A percentile compares a stretch with the other conserved stretches of the same genome.
Evolutionary conservation across 2,329 filamentous ascomycete genomes (phyloP).

Genomic region (Blumeria hordei): DNA sequence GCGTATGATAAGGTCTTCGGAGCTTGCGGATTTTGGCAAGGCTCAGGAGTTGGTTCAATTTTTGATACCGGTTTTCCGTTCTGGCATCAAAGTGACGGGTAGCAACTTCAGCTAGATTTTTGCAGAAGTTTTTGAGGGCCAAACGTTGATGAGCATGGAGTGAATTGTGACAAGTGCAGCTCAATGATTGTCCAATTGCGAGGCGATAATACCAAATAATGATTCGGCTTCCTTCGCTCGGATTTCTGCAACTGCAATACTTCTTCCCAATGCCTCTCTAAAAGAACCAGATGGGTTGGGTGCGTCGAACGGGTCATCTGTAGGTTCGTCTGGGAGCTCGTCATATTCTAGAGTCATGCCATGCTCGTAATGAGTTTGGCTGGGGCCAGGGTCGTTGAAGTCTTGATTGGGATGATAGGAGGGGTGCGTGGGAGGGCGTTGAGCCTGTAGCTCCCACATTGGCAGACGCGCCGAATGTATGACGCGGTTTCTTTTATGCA

Average conservation of each 20-base stretch:
- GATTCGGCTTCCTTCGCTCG: background rate
- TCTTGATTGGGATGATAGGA: too few species aligned
- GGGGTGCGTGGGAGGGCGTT: background rate
- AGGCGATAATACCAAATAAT: background rate
- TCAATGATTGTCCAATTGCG: background rate
- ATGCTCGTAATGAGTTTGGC: background rate
- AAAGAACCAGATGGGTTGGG: background rate
- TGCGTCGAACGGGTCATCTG: background rate
- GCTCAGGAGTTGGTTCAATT: background rate
- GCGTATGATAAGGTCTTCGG: background rate
- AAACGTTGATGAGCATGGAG: background rate
- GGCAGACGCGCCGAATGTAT: background rate
- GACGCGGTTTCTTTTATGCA: background rate
- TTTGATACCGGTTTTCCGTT: background rate
- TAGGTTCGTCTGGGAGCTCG: background rate
- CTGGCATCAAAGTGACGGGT: background rate
- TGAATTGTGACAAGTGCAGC: background rate
- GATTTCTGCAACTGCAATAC: background rate
- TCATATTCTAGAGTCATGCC: background rate
- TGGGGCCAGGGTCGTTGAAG: background rate
- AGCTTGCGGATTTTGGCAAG: background rate
- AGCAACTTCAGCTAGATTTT: background rate
- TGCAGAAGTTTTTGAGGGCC: background rate
- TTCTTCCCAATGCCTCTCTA: background rate
- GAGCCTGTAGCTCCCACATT: background rate